Base-by-base conservation (phyloP, 176 grass and related monocot species). In the Oryza punctata region DNA sequence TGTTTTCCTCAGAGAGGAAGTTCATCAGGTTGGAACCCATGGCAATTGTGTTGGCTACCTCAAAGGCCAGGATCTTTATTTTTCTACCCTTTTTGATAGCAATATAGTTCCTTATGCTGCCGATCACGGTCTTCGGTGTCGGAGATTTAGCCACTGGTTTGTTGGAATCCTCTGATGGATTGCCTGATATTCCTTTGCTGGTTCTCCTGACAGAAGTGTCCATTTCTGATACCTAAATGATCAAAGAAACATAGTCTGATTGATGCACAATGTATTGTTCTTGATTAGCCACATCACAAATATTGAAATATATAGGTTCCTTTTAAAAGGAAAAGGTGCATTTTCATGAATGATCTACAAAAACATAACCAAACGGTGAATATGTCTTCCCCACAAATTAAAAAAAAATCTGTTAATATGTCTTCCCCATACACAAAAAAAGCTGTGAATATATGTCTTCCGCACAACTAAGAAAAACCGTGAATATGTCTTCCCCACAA, bases 31-130 rank as follows among this genome's bases (percentile, higher is more conserved):
- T 92, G 75, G 67, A 85, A 29, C 85, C 88, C 85, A 85, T 96
- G 3, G 80, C 83, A 85, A 96, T 82, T 54, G 86, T 92, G 73
- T 96, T 96, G 38, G 93, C 90, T 43, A 95, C 82, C 86, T 96
- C 93, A 29, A 96, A 91, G 40, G 83, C 78, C 80, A 96, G 59
- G 76, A 92, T 87, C 18, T 27, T 60, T 65, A 92, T 88, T 19
- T 67, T 66, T 72, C 61, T 96, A 28, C 61, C 81, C 76, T 68
- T 73, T 69, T 72, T 80, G 43, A 24, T 43, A 73, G 77, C 29
- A 50, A 67, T 65, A 41, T 23, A 38, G n/a, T 46, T 41, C 44
- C 35, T n/a, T 21, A 64, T 74, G 44, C 77, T 38, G 44, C 3
- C 19, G 40, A 40, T 43, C 27, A 11, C 30, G 1, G 44, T 75